Conservation (phyloP, 805 yeast species). For the Metschnikowia henanensis region DNA sequence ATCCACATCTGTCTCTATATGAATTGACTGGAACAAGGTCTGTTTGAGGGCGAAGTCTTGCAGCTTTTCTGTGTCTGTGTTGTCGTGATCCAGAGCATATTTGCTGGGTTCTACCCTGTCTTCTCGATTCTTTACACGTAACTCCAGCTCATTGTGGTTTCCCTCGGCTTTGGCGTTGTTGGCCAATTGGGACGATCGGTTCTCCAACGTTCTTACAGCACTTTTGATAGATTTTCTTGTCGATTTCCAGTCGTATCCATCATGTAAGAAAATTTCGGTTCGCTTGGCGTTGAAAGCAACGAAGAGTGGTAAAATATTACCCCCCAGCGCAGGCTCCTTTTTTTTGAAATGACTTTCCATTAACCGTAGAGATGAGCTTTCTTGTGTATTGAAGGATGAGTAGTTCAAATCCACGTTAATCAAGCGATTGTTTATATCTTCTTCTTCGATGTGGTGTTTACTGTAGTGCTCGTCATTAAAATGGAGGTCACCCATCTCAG, state of each 20-base stretch:
- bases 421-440: neutral
- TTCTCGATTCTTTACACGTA: too few species aligned
- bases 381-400: slow-evolving; percentile 1
- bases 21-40: slow-evolving; percentile 76
- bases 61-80: neutral
- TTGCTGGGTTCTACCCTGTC: too few species aligned
- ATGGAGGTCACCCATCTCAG: slow-evolving; percentile 5
- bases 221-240: slow-evolving; percentile 60
- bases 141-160: neutral
- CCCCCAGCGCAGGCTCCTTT: neutral
- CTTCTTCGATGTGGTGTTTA: neutral
- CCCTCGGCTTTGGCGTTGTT: neutral
- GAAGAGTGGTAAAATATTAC: slow-evolving; percentile 23
- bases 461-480: slow-evolving; percentile 13
- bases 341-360: slow-evolving; percentile 16
- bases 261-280: slow-evolving; percentile 55
- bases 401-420: neutral
- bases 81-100: neutral
- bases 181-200: neutral
- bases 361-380: neutral
- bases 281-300: slow-evolving; percentile 39
- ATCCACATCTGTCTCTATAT: slow-evolving; percentile 56
- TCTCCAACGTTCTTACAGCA: slow-evolving; percentile 11
- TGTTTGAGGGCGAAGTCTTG: slow-evolving; percentile 30
- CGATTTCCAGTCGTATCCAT: slow-evolving; percentile 91